phyloP scores from a whole-genome alignment of 805 yeast species.

The Schizosaccharomyces osmophilus region DNA sequence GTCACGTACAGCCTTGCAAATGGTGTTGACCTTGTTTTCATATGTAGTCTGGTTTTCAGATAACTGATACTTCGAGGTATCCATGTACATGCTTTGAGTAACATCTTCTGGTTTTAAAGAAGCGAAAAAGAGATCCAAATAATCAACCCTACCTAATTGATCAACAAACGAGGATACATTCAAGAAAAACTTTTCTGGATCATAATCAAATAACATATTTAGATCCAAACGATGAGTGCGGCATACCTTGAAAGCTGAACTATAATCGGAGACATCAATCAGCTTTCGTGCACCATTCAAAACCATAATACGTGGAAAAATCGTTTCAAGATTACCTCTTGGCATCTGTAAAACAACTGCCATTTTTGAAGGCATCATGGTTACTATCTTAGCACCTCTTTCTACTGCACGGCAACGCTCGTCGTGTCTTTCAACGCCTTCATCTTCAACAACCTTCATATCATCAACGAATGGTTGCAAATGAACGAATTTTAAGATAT shows the following conservation, averaged over 20 bases:
- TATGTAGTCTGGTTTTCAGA: background rate
- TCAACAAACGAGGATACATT: constrained; percentile 44
- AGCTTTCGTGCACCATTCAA: constrained; percentile 53
- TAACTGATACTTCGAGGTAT: constrained; percentile 21
- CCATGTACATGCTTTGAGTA: constrained; percentile 52
- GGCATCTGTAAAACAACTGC: constrained; percentile 79
- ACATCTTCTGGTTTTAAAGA: constrained; percentile 54
- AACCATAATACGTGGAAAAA: constrained; percentile 80
- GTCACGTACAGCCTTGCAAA: constrained; percentile 46
- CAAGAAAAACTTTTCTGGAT: constrained; percentile 38
- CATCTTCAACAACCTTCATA: constrained; percentile 15
- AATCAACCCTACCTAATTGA: constrained; percentile 47
- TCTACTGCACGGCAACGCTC: constrained; percentile 78
- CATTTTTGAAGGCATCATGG: constrained; percentile 58
- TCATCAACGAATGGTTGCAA: constrained; percentile 15
- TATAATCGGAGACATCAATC: constrained; percentile 33
- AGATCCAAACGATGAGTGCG: constrained; percentile 77
- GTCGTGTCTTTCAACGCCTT: constrained; percentile 19
- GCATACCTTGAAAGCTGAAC: constrained; percentile 58
- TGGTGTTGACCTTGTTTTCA: constrained; percentile 34
- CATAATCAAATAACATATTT: constrained; percentile 73
- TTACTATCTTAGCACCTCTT: constrained; percentile 67
- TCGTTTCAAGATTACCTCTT: constrained; percentile 86
- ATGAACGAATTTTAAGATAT: constrained; percentile 60
- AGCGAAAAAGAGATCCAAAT: constrained; percentile 72